Evolutionary conservation across 306 rosid genomes (phyloP), one percentile per base, ranked within the genome.

Genomic region (barrel medic (Medicago truncatula)): DNA sequence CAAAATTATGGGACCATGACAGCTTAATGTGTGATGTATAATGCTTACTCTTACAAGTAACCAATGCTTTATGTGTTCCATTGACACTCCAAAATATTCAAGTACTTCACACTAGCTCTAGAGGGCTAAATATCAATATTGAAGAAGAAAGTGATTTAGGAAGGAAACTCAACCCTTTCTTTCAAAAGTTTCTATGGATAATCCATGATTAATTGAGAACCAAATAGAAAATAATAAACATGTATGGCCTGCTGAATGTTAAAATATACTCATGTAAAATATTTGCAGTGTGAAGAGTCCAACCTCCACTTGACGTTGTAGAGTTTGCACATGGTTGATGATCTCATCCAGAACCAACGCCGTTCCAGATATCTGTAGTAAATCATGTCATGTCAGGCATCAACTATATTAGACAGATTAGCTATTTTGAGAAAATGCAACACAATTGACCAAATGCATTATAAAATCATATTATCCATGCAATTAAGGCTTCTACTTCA

Each of bases 231-330:
- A 81, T n/a, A 18, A 69, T 52, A 63, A 46, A 70, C 71, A 66
- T 18, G 47, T 71, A 61, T 74, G 71, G 78, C 83, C 43, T 67
- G 71, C 61, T 67, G 59, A 54, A 65, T 59, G 38, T 68, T 41
- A 80, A 82, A 76, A 78, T 18, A 21, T 38, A 43, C 75, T 34
- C 25, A 52, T 6, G 43, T 71, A 66, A 77, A 60, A 56, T 61
- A 41, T 11, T 59, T 46, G 66, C 81, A 78, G 77, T 60, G 71
- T 69, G 72, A 67, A 75, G 73, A 80, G 38, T 77, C 91, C 83
- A 75, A 94, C 98, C 98, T 94, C 98, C 79, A 94, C 98, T 87
- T 94, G 97, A 71, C 80, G 95, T 81, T 94, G 98, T 47, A 94
- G 84, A 61, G 93, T 89, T 58, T 91, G 98, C 46, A 94, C 98